Base-by-base conservation (phyloP, 352 stramenopile species). In the Phytophthora kernoviae region DNA sequence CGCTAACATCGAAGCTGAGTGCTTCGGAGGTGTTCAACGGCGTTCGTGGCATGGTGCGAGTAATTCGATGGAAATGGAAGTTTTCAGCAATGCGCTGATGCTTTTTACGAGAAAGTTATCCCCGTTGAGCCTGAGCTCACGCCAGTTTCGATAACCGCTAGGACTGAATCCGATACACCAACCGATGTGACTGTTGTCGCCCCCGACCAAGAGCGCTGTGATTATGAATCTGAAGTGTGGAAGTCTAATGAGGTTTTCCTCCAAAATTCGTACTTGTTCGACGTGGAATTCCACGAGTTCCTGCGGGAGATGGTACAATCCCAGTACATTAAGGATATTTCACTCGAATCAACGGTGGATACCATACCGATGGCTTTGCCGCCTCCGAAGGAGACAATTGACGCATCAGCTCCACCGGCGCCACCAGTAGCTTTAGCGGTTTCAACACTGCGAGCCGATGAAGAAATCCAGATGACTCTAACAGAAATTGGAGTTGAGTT, bases 101-200 rank as follows among this genome's bases (percentile, higher is more conserved):
- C 79, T 99, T 0, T 99, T 99, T 99, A 99, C 62, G 97, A 99
- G 61, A 99, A 99, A 73, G 90, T 99, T 21, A 70, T 82, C 11
- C 81, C 75, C 12, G 74, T 73, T 0, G 66, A 88, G 17, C 76
- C 70, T 24, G 61, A 68, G 20, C 68, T 60, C 32, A 59, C 56
- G n/a, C 22, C 17, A 43, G 51, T 24, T 34, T 10, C 26, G n/a
- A 55, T 61, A 9, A 21, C 3, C 24, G 24, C 52, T 37, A 56
- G 55, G 21, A 18, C 32, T 47, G 64, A 27, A 24, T 26, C 50
- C 26, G 51, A 61, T 30, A 17, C 52, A 27, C 51, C 50, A 40
- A 50, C 36, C 5, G 50, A 55, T 44, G 52, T 63, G 42, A 44
- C 65, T 49, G 40, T 49, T 55, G 54, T 68, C 18, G 54, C 43